phyloP scores from a whole-genome alignment of 495 filamentous ascomycete genomes.

The Penicillium nucicola region DNA sequence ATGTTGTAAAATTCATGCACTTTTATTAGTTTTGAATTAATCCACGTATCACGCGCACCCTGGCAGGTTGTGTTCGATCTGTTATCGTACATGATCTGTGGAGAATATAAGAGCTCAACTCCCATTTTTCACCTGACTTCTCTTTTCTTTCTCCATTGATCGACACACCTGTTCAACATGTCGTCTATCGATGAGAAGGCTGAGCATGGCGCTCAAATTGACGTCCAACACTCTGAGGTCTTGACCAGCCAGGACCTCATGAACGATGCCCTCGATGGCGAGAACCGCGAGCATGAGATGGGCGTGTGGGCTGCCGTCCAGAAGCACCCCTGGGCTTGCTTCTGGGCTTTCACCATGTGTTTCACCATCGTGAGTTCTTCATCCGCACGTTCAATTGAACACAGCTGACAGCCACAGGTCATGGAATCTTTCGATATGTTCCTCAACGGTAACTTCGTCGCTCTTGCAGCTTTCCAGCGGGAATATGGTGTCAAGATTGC shows the following conservation, averaged over 20 bases:
- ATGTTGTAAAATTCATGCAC: neutral
- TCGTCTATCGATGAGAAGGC: neutral
- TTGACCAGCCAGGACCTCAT: slow-evolving; percentile 26
- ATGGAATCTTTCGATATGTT: slow-evolving; percentile 45
- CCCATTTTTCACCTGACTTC: neutral
- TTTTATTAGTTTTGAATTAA: neutral
- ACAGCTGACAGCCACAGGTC: slow-evolving; percentile 21
- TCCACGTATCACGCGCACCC: slow-evolving; percentile 6
- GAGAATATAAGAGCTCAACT: neutral
- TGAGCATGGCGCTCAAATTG: slow-evolving; percentile 12
- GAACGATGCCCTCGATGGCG: slow-evolving; percentile 33
- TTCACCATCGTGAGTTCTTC: slow-evolving; percentile 38
- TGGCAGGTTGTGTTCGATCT: no score
- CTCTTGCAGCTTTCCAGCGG: slow-evolving; percentile 18
- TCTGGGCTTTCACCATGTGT: slow-evolving; percentile 43
- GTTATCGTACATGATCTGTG: neutral
- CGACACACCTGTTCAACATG: neutral
- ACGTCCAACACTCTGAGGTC: slow-evolving; percentile 25
- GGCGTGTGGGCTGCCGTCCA: slow-evolving; percentile 29
- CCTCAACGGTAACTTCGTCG: slow-evolving; percentile 38
- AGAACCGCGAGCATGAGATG: slow-evolving; percentile 31
- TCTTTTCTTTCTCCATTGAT: neutral
- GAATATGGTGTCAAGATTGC: slow-evolving; percentile 22
- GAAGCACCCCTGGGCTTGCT: slow-evolving; percentile 47
- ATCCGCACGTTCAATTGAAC: neutral